These are phyloP conservation scores for Wickerhamiella infanticola DNA, from an alignment of 1,139 yeast species.

Conservation along the genomic window DNA sequence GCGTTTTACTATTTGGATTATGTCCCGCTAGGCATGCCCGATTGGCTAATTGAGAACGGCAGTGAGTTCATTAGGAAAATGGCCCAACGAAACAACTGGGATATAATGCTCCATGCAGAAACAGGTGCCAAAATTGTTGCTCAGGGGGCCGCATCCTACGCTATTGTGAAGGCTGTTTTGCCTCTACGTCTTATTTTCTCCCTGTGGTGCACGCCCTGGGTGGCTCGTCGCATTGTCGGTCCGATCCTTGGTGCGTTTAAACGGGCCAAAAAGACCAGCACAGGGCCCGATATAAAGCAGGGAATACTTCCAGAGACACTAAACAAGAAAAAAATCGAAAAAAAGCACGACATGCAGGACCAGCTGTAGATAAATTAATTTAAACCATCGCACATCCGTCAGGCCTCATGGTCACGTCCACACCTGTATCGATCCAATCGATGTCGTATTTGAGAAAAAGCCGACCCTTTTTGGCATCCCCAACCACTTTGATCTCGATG, in stretches of 20 bases:
- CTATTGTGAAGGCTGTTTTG: slow-evolving; percentile 45
- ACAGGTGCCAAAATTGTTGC: slow-evolving; percentile 44
- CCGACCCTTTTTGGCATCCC: slow-evolving; percentile 1
- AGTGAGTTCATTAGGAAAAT: slow-evolving; percentile 40
- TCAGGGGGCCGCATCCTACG: slow-evolving; percentile 86
- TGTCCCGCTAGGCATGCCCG: slow-evolving; percentile 40
- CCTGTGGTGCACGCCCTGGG: slow-evolving; percentile 47
- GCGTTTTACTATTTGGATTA: slow-evolving; percentile 42
- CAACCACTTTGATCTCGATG: slow-evolving; percentile 16
- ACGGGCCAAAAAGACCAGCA: neutral
- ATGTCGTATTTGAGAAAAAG: neutral
- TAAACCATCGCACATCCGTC: slow-evolving; percentile 10
- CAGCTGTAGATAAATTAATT: neutral
- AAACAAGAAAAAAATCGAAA: neutral
- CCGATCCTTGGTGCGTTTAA: slow-evolving; percentile 25
- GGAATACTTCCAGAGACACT: neutral
- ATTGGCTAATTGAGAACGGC: slow-evolving; percentile 51
- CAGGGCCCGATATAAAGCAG: neutral
- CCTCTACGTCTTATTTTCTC: slow-evolving; percentile 49
- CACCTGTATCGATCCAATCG: neutral
- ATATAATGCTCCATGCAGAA: slow-evolving; percentile 23
- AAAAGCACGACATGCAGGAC: neutral
- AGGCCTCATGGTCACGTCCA: slow-evolving; percentile 3
- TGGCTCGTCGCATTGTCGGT: slow-evolving; percentile 42
- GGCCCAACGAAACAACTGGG: slow-evolving; percentile 25